Evolutionary conservation across 2,329 filamentous ascomycete genomes (phyloP), one percentile per base, ranked within the genome.

Genomic region (Aspergillus awamori): DNA sequence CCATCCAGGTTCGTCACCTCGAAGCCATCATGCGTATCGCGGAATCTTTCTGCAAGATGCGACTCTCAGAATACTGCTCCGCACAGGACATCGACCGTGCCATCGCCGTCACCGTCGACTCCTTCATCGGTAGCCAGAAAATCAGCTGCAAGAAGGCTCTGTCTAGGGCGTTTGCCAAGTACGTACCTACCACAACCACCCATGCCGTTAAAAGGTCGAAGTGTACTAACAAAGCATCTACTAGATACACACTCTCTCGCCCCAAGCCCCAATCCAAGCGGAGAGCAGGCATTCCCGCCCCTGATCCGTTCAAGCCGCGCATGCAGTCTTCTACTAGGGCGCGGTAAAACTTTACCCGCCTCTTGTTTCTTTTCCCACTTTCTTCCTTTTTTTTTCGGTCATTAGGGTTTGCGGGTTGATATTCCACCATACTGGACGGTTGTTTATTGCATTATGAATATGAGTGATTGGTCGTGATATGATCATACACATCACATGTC

Each of bases 61-160:
- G 95, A 13, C 83, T 99, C n/a, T 95, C 91, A 0, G 95, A 99
- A 68, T 98, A 97, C 81, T 97, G 94, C 78, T 89, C 90, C 5
- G 81, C 90, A 1, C 86, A 90, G 62, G 95, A 99, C 73, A 97
- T 99, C 69, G 95, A 99, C 78, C 92, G 95, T 47, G 95, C 95
- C 60, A 99, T 99, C 72, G 92, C 93, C 13, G 95, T 99, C 6
- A 96, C 95, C 0, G 92, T 99, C 2, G 93, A 98, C 67, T 96
- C 91, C 59, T 99, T 99, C 73, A 92, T 99, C 47, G 92, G 91
- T 63, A 96, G 91, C 70, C 95, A 99, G 77, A 99, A 99, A 82
- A 87, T 98, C 71, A 96, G 92, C 80, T 95, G 92, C 80, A 99
- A 98, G 85, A 97, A 97, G 83, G 93, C 95, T 15, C 84, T 99